Conservation (phyloP, 345 rosid genomes). For the Anacardium occidentale region DNA sequence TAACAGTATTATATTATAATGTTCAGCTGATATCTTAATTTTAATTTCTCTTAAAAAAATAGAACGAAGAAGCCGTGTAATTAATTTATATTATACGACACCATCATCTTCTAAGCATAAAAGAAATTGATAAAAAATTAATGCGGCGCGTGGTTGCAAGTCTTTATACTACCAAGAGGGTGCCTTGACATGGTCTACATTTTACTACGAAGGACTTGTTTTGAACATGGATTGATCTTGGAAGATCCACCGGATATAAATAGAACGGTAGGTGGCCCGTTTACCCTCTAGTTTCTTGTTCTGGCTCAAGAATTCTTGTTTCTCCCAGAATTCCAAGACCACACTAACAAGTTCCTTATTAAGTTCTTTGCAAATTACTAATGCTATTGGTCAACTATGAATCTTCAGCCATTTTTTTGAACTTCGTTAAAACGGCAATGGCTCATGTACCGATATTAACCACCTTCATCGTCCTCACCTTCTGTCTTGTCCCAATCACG, state of each 20-base stretch:
- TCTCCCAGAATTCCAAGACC: background rate
- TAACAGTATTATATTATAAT: too few species aligned
- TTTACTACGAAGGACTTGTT: background rate
- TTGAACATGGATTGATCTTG: too few species aligned
- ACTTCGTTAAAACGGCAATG: slow-evolving; percentile 17
- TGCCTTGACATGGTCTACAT: background rate
- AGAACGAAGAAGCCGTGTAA: too few species aligned
- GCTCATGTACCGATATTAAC: background rate
- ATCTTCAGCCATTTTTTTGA: background rate
- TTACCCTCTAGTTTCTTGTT: background rate
- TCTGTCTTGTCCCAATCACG: slow-evolving; percentile 29
- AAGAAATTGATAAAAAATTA: too few species aligned
- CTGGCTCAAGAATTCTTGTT: background rate
- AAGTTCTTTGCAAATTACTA: background rate
- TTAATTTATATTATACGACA: too few species aligned
- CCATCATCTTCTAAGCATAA: too few species aligned
- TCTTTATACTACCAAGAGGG: background rate
- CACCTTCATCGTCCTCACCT: background rate
- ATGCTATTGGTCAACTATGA: background rate
- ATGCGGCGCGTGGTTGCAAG: slow-evolving; percentile 2
- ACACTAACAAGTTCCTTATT: background rate
- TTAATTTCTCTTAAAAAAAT: too few species aligned
- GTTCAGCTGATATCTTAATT: too few species aligned
- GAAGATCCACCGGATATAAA: too few species aligned
- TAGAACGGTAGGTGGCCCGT: slow-evolving; percentile 2